Percentiles rank a stretch among this genome's conserved stretches.
Conservation (phyloP, 371 early-diverging fungal genomes). For the Mucor racemosus region DNA sequence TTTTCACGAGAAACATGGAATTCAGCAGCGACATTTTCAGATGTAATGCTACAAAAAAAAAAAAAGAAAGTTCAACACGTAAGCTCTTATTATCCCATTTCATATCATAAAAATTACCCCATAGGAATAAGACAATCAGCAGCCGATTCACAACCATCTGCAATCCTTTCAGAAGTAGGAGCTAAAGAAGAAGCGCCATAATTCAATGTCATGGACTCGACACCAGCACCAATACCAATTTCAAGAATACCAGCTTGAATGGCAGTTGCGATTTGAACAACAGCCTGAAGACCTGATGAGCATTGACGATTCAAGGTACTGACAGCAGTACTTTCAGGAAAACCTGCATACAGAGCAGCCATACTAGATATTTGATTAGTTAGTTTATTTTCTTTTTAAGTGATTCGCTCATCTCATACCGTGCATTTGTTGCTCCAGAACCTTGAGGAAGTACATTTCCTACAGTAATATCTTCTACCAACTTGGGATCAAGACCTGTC, state of each 20-base stretch:
- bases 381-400: neutral
- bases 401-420: constrained; percentile 33
- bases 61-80: no score
- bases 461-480: constrained; percentile 94
- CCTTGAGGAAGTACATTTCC: constrained; percentile 94
- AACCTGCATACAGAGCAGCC: constrained; percentile 94
- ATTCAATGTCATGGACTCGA: constrained; percentile 98
- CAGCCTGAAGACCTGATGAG: constrained; percentile 96
- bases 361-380: constrained; percentile 43
- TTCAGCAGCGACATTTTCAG: constrained; percentile 94
- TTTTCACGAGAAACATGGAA: constrained; percentile 82
- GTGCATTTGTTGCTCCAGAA: constrained; percentile 82
- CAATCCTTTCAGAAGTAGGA: constrained; percentile 76
- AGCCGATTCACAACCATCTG: constrained; percentile 65
- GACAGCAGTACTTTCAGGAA: constrained; percentile 84
- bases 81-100: neutral
- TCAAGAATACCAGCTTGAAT: constrained; percentile 93
- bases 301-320: constrained; percentile 97
- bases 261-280: constrained; percentile 87
- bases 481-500: constrained; percentile 83
- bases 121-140: constrained; percentile 87
- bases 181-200: constrained; percentile 83
- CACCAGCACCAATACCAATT: constrained; percentile 97
- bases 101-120: constrained; percentile 59
- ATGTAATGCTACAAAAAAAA: constrained; percentile 70